phyloP scores from a whole-genome alignment of 768 basidiomycete species.

The Serendipita indica region DNA sequence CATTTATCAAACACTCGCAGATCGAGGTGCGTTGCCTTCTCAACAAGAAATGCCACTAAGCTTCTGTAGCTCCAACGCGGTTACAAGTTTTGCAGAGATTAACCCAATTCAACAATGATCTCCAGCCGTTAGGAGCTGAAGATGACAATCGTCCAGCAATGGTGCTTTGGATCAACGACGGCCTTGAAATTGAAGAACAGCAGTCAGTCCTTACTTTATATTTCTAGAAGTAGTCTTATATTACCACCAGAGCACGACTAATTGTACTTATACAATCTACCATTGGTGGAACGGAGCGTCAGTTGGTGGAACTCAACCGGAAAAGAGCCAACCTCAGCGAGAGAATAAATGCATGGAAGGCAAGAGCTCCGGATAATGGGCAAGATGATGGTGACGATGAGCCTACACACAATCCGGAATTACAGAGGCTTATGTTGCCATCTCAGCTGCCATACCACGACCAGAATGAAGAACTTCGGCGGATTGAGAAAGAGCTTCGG shows the following conservation, averaged over 20 bases:
- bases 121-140: not conserved
- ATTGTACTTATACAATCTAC: not conserved
- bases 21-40: too few species aligned
- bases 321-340: not conserved
- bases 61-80: conserved; percentile 1
- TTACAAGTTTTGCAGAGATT: not conserved
- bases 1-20: not conserved
- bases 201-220: not conserved
- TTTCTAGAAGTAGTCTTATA: not conserved
- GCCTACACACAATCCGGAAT: too few species aligned
- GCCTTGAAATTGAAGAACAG: not conserved
- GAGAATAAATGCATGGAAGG: not conserved
- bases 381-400: not conserved
- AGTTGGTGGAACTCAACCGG: not conserved
- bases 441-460: not conserved
- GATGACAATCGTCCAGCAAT: not conserved
- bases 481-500: not conserved
- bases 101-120: not conserved
- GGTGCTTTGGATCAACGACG: not conserved
- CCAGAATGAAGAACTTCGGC: not conserved
- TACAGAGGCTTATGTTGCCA: not conserved
- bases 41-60: not conserved
- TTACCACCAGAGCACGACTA: not conserved
- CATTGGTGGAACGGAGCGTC: not conserved
- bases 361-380: not conserved